phyloP scores from a whole-genome alignment of 345 rosid genomes.

The Sonneratia alba region DNA sequence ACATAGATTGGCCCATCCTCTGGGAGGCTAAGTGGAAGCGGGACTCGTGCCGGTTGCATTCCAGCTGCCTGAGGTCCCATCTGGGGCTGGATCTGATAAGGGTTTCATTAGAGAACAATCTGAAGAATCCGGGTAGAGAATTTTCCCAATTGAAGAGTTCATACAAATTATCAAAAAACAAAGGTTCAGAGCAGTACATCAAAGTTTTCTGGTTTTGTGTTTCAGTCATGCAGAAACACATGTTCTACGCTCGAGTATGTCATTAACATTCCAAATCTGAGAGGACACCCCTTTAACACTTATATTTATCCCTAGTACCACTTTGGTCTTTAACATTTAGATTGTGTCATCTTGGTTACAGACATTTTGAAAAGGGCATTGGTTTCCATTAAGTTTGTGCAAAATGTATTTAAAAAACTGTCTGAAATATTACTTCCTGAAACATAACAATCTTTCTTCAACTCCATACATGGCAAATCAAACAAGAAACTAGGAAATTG shows the following conservation, averaged over 20 bases:
- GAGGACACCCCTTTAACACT: too few relatives aligned
- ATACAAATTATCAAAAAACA: background rate
- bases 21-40: slow-evolving; percentile 32
- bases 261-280: too few relatives aligned
- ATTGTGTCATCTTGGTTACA: background rate
- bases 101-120: background rate
- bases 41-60: slow-evolving; percentile 25
- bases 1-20: slow-evolving; percentile 42
- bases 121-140: background rate
- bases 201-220: background rate
- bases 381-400: background rate
- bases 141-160: background rate
- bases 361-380: background rate
- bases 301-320: too few relatives aligned
- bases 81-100: slow-evolving; percentile 26
- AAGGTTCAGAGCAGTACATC: background rate
- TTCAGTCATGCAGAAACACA: background rate
- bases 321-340: too few relatives aligned
- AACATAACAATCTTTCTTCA: too few relatives aligned
- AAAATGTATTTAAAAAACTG: too few relatives aligned
- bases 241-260: background rate
- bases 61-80: slow-evolving; percentile 24
- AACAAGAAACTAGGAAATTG: too few relatives aligned
- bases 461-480: too few relatives aligned
- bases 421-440: too few relatives aligned